These are phyloP conservation scores for Leccinum truebloodii DNA, from an alignment of 768 basidiomycete genomes.

Conservation along the genomic window DNA sequence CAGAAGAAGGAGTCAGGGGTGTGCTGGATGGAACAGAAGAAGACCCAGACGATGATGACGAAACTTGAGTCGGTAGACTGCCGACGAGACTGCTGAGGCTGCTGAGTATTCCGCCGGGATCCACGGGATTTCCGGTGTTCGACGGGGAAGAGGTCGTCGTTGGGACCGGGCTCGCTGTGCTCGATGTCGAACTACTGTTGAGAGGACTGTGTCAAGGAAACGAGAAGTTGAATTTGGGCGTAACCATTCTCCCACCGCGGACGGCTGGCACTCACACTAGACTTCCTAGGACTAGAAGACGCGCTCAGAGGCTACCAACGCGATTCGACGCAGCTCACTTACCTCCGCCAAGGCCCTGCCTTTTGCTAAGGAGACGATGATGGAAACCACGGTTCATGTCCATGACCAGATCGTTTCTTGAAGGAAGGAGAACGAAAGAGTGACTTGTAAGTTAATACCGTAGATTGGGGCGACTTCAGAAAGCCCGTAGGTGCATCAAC, in stretches of 20 bases:
- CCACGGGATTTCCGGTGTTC: not conserved
- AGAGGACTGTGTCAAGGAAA: conserved; percentile 13
- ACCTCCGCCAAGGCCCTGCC: conserved; percentile 33
- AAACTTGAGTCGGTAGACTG: conserved; percentile 10
- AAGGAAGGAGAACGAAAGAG: conserved; percentile 27
- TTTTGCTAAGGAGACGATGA: conserved; percentile 21
- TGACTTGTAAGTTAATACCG: conserved; percentile 13
- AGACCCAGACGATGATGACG: conserved; percentile 20
- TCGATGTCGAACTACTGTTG: conserved; percentile 4
- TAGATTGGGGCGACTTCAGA: not conserved
- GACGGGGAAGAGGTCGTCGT: not conserved
- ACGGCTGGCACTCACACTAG: conserved; percentile 24
- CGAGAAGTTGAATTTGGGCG: conserved; percentile 1
- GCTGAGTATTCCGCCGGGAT: conserved; percentile 10
- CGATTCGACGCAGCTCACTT: conserved; percentile 10
- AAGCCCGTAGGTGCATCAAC: conserved; percentile 12
- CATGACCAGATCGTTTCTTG: conserved; percentile 21
- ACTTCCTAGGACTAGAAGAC: conserved; percentile 15
- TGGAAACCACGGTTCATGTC: conserved; percentile 15
- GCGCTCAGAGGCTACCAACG: not conserved
- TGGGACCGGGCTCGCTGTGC: not conserved
- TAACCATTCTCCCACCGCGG: not conserved
- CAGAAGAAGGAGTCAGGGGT: conserved; percentile 27
- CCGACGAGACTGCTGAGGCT: conserved; percentile 17
- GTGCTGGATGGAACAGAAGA: conserved; percentile 18